phyloP scores from a whole-genome alignment of 2,329 filamentous ascomycete genomes.

The Purpureocillium lavendulum region DNA sequence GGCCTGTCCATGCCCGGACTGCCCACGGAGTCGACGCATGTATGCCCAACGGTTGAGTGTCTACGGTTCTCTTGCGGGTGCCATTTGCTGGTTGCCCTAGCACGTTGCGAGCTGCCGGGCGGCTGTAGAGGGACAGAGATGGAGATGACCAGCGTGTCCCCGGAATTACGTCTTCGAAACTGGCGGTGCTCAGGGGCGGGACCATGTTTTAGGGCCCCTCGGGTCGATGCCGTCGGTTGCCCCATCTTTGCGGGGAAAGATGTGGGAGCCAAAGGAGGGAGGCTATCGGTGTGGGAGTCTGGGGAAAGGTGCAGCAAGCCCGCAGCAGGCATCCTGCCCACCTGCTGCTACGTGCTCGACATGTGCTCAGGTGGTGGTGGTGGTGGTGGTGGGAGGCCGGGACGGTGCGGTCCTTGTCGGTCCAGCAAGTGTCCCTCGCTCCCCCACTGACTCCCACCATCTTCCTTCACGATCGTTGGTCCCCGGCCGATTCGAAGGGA shows the following conservation, averaged over 20 bases:
- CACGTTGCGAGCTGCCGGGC: too few species aligned
- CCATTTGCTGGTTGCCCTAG: too few species aligned
- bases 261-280: conserved; percentile 3
- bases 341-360: too few species aligned
- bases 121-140: too few species aligned
- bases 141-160: too few species aligned
- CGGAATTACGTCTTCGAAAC: conserved; percentile 4
- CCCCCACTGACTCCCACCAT: too few species aligned
- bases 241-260: conserved; percentile 7
- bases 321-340: neutral
- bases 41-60: too few species aligned
- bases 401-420: neutral
- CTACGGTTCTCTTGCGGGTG: too few species aligned
- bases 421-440: neutral
- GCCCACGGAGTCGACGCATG: too few species aligned
- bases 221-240: neutral
- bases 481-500: too few species aligned
- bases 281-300: neutral
- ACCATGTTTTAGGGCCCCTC: neutral
- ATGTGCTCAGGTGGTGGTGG: neutral
- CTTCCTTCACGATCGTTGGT: too few species aligned
- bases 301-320: neutral
- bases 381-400: neutral
- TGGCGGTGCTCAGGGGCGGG: neutral
- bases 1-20: neutral